Conservation (phyloP, 192 early-diverging fungal species). For the Lobulomyces angularis region DNA sequence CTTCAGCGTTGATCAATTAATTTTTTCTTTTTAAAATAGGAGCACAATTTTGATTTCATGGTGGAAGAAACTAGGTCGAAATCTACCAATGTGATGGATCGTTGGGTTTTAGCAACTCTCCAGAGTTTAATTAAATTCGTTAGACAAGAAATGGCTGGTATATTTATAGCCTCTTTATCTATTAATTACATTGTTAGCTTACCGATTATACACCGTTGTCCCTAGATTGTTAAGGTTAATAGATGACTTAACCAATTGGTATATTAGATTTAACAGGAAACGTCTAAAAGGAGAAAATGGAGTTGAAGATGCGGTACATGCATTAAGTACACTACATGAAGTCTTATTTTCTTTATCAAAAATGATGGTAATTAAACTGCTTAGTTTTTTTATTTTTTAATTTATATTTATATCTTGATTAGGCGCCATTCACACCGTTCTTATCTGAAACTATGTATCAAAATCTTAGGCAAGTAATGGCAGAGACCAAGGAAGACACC, state of each 20-base stretch:
- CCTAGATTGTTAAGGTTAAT: conserved; percentile 80
- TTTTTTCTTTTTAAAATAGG: conserved; percentile 11
- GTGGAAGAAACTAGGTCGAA: no score
- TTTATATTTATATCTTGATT: conserved; percentile 4
- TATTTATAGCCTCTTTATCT: conserved; percentile 4
- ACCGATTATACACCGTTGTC: conserved; percentile 95
- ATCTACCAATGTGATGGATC: conserved; percentile 90
- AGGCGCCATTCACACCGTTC: conserved; percentile 93
- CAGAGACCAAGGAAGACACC: conserved; percentile 46
- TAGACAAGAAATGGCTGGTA: conserved; percentile 71
- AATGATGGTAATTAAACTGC: conserved; percentile 54
- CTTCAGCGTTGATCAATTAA: neutral
- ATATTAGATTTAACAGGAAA: conserved; percentile 94
- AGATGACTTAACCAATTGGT: conserved; percentile 97
- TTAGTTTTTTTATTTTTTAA: conserved; percentile 4
- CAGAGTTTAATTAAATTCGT: conserved; percentile 92
- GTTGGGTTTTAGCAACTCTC: conserved; percentile 90
- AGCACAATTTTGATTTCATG: conserved; percentile 62
- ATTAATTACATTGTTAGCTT: conserved; percentile 29
- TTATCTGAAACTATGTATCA: conserved; percentile 97
- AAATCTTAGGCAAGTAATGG: conserved; percentile 66
- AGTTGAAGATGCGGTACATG: conserved; percentile 63
- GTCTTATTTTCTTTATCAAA: conserved; percentile 81
- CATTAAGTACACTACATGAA: conserved; percentile 93
- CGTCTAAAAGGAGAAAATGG: conserved; percentile 93